These are phyloP conservation scores for Strobilomyces dryophilus DNA, from an alignment of 768 basidiomycete genomes.

Conservation along the genomic window DNA sequence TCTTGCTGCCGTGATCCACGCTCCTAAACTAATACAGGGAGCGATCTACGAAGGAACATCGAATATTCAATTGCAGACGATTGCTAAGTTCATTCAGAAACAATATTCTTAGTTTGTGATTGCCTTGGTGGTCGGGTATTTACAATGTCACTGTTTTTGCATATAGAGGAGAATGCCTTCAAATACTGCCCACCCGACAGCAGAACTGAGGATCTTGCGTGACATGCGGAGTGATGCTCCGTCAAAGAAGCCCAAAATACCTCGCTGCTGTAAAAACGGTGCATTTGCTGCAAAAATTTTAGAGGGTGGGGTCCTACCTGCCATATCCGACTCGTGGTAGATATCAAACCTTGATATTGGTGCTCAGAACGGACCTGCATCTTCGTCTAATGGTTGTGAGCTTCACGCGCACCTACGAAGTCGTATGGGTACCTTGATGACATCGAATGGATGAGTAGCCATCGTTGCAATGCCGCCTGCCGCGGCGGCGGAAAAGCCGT, in stretches of 20 bases:
- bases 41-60: conserved; percentile 94
- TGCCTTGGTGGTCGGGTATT: neutral
- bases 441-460: conserved; percentile 89
- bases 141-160: conserved; percentile 26
- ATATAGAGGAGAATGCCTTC: conserved; percentile 70
- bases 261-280: conserved; percentile 61
- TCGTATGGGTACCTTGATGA: conserved; percentile 68
- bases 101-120: conserved; percentile 56
- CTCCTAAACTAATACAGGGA: conserved; percentile 44
- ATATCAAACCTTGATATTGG: conserved; percentile 65
- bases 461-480: conserved; percentile 85
- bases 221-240: conserved; percentile 79
- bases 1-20: neutral
- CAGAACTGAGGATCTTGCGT: conserved; percentile 84
- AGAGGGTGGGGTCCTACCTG: conserved; percentile 36
- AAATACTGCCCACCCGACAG: conserved; percentile 89
- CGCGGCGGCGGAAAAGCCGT: conserved; percentile 65
- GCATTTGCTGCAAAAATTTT: neutral
- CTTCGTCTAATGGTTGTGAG: conserved; percentile 59
- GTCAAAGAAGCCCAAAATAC: conserved; percentile 77
- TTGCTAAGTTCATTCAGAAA: conserved; percentile 88
- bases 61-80: conserved; percentile 97
- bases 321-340: conserved; percentile 65
- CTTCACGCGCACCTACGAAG: neutral
- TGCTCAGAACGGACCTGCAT: conserved; percentile 85